Conservation (phyloP, 305 asterid genomes). For the Fraxinus dipetala region DNA sequence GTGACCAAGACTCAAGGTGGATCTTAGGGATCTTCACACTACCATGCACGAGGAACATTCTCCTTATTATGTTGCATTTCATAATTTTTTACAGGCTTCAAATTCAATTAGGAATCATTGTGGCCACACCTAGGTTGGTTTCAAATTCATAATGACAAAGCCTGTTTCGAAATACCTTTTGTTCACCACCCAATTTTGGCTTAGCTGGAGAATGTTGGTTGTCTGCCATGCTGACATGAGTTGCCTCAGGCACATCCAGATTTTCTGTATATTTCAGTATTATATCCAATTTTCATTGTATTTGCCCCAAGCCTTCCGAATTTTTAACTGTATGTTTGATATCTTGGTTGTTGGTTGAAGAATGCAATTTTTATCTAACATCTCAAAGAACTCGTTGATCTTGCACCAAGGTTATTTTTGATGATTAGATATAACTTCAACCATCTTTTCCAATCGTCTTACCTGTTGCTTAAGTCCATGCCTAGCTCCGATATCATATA, state of each 20-base stretch:
- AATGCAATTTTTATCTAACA: not conserved
- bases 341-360: not conserved
- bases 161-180: not conserved
- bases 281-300: not conserved
- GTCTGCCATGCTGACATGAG: not conserved
- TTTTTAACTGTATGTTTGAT: not conserved
- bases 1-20: not conserved
- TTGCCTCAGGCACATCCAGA: not conserved
- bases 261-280: not conserved
- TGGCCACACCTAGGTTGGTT: not conserved
- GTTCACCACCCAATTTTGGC: not conserved
- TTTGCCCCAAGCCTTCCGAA: not conserved
- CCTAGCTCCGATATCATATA: not conserved
- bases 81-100: not conserved
- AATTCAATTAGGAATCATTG: not conserved
- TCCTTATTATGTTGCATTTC: not conserved
- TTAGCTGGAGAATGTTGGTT: not conserved
- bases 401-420: not conserved
- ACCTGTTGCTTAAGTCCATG: not conserved
- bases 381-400: not conserved
- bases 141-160: not conserved
- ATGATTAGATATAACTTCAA: not conserved
- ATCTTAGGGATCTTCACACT: not conserved
- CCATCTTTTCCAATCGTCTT: not conserved
- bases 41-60: not conserved